A percentile compares a stretch with the other conserved stretches of the same genome.
Conservation (phyloP, 108 stramenopile species). For the Nitzschia sp. region DNA sequence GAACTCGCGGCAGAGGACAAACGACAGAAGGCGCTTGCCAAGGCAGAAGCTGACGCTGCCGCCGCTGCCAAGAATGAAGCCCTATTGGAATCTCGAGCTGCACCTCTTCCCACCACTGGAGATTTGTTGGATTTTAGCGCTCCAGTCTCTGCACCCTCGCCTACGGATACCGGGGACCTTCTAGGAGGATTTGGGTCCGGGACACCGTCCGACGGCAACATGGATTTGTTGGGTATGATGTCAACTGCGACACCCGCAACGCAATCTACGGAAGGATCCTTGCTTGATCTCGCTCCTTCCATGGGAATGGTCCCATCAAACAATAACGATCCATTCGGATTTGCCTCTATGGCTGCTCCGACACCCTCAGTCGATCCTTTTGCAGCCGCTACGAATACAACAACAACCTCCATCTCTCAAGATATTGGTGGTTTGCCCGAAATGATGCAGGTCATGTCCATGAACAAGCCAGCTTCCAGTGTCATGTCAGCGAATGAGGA, state of each 20-base stretch:
- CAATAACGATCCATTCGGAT: slow-evolving; percentile 11
- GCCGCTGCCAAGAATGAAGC: slow-evolving; percentile 13
- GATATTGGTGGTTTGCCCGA: not conserved
- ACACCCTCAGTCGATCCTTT: slow-evolving; percentile 28
- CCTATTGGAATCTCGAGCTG: not conserved
- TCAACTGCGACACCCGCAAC: not conserved
- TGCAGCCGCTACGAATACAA: not conserved
- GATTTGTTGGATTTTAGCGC: slow-evolving; percentile 40
- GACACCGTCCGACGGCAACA: not conserved
- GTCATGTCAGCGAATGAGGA: slow-evolving; percentile 27
- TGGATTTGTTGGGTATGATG: slow-evolving; percentile 2
- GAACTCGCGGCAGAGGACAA: slow-evolving; percentile 26
- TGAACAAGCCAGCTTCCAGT: not conserved
- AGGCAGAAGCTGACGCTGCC: slow-evolving; percentile 6
- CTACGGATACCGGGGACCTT: slow-evolving; percentile 2
- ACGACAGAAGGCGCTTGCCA: slow-evolving; percentile 11
- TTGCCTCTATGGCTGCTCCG: slow-evolving; percentile 3
- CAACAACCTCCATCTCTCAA: not conserved
- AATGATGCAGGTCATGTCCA: slow-evolving; percentile 10
- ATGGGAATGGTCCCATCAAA: not conserved
- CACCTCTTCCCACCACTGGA: not conserved
- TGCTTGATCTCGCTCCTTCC: not conserved
- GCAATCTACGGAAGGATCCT: not conserved
- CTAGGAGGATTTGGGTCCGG: slow-evolving; percentile 10
- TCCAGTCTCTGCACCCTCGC: not conserved